These are phyloP conservation scores for Primulina tabacum DNA, from an alignment of 257 asterid species.

Conservation along the genomic window DNA sequence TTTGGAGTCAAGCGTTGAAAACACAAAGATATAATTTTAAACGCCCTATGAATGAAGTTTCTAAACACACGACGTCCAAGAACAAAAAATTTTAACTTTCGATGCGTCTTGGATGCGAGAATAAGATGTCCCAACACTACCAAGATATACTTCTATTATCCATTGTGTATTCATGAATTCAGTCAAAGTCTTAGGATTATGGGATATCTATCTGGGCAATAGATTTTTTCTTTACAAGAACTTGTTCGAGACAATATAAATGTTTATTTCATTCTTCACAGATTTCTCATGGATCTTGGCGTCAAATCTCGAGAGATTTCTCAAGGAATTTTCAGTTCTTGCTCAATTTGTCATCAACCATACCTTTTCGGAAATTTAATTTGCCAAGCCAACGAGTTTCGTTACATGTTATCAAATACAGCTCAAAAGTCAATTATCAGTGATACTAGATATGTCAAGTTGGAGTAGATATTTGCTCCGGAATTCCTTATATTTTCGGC, in stretches of 20 bases:
- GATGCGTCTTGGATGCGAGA: too few species aligned
- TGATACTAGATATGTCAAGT: too few species aligned
- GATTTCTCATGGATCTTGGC: background rate
- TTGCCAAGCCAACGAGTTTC: background rate
- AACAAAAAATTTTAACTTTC: too few species aligned
- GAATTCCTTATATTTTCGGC: background rate
- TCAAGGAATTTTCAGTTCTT: background rate
- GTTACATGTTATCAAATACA: background rate
- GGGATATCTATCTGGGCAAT: background rate
- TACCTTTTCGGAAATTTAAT: background rate
- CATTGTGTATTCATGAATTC: background rate
- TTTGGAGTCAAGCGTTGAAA: too few species aligned
- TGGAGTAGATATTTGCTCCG: too few species aligned
- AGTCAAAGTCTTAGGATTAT: background rate
- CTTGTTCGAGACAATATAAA: too few species aligned
- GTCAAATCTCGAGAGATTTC: background rate
- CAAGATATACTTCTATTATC: background rate
- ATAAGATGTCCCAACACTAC: too few species aligned
- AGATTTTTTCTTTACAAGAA: background rate
- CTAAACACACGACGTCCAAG: too few species aligned
- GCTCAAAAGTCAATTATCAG: background rate
- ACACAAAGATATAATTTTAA: too few species aligned
- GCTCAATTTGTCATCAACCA: background rate
- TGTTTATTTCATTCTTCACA: background rate
- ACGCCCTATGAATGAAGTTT: too few species aligned